Conservation (phyloP, 257 asterid genomes). For the Penstemon eatonii region DNA sequence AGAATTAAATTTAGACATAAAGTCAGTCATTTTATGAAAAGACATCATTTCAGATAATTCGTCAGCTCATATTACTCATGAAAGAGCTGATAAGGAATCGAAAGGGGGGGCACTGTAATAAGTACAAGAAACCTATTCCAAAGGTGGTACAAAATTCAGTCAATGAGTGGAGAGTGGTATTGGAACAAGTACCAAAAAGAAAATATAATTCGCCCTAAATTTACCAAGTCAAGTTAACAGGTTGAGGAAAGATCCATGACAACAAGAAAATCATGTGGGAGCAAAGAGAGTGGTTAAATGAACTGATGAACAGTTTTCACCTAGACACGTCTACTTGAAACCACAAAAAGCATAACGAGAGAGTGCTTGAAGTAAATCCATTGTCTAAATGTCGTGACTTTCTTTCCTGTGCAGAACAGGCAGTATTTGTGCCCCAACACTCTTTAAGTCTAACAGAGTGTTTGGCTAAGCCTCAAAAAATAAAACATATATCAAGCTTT, state of each 20-base stretch:
- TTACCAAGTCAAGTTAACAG: background rate
- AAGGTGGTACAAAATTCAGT: too few species aligned
- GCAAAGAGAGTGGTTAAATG: conserved; percentile 13
- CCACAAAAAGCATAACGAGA: background rate
- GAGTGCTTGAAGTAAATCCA: background rate
- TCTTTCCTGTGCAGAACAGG: background rate
- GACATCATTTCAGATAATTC: too few species aligned
- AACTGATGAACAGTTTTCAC: background rate
- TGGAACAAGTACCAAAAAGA: background rate
- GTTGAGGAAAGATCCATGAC: background rate
- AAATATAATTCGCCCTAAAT: background rate
- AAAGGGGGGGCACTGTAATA: too few species aligned
- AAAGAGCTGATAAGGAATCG: too few species aligned
- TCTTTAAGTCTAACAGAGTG: background rate
- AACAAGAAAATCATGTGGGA: background rate
- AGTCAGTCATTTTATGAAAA: too few species aligned
- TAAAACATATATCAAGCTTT: background rate
- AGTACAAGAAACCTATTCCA: too few species aligned
- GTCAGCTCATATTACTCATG: too few species aligned
- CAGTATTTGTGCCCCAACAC: conserved; percentile 4
- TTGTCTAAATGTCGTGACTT: background rate
- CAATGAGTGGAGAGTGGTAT: too few species aligned
- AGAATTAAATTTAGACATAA: too few species aligned
- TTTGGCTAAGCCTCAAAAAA: background rate
- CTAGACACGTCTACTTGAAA: background rate